Evolutionary conservation across 768 basidiomycete species (phyloP), one percentile per base, ranked within the genome.

Genomic region (Pisolithus microcarpus): DNA sequence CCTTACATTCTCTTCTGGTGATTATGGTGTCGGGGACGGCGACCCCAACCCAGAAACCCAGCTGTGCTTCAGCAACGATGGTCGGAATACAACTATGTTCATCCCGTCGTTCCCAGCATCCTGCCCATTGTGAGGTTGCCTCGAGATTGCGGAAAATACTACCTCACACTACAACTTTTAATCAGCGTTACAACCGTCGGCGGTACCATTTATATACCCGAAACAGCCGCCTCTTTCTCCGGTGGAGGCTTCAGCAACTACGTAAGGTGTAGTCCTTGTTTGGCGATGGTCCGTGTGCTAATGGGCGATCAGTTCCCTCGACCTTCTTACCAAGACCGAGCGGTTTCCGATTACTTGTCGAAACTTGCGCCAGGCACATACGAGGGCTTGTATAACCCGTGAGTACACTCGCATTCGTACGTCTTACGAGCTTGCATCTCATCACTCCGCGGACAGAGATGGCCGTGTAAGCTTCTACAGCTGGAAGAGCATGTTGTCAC

Each of bases 161-260:
- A 49, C 28, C 47, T n/a, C 21, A 28, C 31, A 9, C 34, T 8
- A n/a, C 21, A 34, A 2, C 21, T 54, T 34, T 43, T 50, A 46
- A n/a, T 21, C 21, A 87, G 85, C 54, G 82, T 87, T 18, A 90
- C 87, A 4, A 54, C 82, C 3, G 85, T 90, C 3, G 87, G 87
- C 7, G 87, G 79, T 8, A 87, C 86, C 1, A 65, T 63, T 21
- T 54, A 67, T 38, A 66, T 84, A 46, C 85, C 83, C 0, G 86
- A 89, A 62, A 71, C 71, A 13, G 80, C 79, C 0, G 77, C 75
- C 0, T 62, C 48, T 55, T 83, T 86, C 69, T 85, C 83, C 11
- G 83, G 84, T 1, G 86, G 86, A 34, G 85, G 86, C 3, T 89
- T 87, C 69, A 85, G 84, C 61, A 72, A 84, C 54, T 78, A 79